Evolutionary conservation across 2,329 filamentous ascomycete species (phyloP).

Genomic region (Ciborinia camelliae): DNA sequence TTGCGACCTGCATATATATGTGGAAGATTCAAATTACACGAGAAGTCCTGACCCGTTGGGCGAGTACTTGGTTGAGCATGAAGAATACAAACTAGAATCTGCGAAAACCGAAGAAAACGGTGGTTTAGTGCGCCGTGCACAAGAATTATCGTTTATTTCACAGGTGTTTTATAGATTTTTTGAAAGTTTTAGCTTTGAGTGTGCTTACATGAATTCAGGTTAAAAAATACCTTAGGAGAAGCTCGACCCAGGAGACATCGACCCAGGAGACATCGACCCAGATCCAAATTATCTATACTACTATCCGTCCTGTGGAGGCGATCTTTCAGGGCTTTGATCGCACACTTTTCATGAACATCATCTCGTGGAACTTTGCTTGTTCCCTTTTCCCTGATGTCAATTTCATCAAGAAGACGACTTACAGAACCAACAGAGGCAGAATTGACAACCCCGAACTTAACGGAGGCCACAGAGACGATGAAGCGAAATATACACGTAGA

Average conservation of each 20-base stretch:
- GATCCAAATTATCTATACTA: background rate
- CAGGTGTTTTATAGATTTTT: background rate
- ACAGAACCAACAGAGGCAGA: background rate
- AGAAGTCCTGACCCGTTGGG: background rate
- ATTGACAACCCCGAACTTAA: background rate
- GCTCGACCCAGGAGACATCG: background rate
- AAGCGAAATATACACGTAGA: background rate
- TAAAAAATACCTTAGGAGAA: background rate
- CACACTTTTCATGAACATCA: background rate
- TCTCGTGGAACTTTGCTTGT: slow-evolving; percentile 3
- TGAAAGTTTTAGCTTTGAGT: no score
- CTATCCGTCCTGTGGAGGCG: background rate
- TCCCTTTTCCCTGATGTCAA: background rate
- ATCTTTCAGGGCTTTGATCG: background rate
- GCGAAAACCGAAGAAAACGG: background rate
- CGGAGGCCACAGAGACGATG: background rate
- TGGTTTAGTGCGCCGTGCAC: background rate
- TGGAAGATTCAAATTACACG: background rate
- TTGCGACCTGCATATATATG: slow-evolving; percentile 20
- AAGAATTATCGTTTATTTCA: background rate
- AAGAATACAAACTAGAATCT: background rate
- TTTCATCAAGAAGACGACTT: background rate
- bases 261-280: background rate
- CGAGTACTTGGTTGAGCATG: background rate
- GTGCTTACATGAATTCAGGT: background rate